Evolutionary conservation across 73 alveolate species (phyloP).

Genomic region (Paramecium sonneborni): DNA sequence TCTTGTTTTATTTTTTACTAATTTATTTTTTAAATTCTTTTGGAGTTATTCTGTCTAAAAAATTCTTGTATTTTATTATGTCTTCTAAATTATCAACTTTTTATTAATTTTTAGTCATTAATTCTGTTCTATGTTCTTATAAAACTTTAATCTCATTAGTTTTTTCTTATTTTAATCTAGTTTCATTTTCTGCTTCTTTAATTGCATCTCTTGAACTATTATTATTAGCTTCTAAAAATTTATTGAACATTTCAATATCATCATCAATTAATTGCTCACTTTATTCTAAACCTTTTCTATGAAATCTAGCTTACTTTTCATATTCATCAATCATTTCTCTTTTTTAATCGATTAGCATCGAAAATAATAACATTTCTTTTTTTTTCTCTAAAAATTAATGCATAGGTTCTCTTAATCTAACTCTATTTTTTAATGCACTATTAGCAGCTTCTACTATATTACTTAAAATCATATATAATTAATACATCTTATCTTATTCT

Average conservation of each 20-base stretch:
- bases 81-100: constrained; percentile 58
- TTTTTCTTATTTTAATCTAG: constrained; percentile 44
- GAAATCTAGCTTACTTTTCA: constrained; percentile 49
- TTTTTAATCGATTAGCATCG: constrained; percentile 58
- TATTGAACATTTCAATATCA: constrained; percentile 56
- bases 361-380: constrained; percentile 56
- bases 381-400: constrained; percentile 56
- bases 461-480: neutral
- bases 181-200: constrained; percentile 61
- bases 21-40: constrained; percentile 27
- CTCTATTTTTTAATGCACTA: constrained; percentile 58
- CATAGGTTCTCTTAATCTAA: constrained; percentile 63
- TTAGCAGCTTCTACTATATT: constrained; percentile 61
- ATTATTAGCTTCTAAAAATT: constrained; percentile 49
- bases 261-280: constrained; percentile 56
- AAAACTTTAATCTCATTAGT: constrained; percentile 42
- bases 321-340: constrained; percentile 55
- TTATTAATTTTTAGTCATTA: constrained; percentile 34
- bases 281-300: constrained; percentile 57
- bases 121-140: constrained; percentile 37
- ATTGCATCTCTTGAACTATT: constrained; percentile 60
- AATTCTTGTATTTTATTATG: constrained; percentile 42
- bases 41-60: constrained; percentile 60
- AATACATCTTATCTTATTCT: constrained; percentile 29
- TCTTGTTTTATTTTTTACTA: neutral